phyloP scores from a whole-genome alignment of 148 eudicot species.

The Vaccinium corymbosum region DNA sequence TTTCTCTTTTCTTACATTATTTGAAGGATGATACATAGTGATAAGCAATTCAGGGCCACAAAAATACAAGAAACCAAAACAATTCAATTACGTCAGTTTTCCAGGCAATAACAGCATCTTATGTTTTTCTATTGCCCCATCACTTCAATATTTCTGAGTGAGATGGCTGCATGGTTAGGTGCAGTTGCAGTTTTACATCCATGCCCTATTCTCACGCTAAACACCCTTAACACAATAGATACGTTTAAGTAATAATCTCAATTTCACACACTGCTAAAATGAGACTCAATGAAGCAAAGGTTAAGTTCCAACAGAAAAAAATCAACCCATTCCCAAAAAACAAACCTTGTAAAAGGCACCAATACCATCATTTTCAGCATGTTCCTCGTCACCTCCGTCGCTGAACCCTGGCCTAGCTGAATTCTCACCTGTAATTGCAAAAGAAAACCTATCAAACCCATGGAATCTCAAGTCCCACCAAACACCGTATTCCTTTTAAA shows the following conservation, averaged over 20 bases:
- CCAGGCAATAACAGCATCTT: not conserved
- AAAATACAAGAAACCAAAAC: not conserved
- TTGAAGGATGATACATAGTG: too few species aligned
- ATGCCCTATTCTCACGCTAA: not conserved
- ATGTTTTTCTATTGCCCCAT: not conserved
- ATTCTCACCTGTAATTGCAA: conserved; percentile 73
- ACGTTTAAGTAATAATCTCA: not conserved
- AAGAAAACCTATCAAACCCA: conserved; percentile 11
- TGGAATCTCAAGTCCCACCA: not conserved
- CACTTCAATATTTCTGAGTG: not conserved
- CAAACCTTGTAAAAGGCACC: conserved; percentile 92
- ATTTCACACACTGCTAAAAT: not conserved
- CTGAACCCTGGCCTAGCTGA: conserved; percentile 97
- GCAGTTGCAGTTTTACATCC: not conserved
- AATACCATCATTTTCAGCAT: conserved; percentile 91
- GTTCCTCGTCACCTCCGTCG: conserved; percentile 57
- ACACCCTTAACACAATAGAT: not conserved
- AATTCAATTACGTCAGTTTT: not conserved
- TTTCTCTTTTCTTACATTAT: not conserved
- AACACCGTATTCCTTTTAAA: not conserved
- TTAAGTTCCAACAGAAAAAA: not conserved
- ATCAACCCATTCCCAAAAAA: not conserved
- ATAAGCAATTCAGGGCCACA: not conserved
- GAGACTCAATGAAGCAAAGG: not conserved
- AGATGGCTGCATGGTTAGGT: not conserved